Conservation (phyloP, 176 grass and related monocot genomes). For the Lolium rigidum region DNA sequence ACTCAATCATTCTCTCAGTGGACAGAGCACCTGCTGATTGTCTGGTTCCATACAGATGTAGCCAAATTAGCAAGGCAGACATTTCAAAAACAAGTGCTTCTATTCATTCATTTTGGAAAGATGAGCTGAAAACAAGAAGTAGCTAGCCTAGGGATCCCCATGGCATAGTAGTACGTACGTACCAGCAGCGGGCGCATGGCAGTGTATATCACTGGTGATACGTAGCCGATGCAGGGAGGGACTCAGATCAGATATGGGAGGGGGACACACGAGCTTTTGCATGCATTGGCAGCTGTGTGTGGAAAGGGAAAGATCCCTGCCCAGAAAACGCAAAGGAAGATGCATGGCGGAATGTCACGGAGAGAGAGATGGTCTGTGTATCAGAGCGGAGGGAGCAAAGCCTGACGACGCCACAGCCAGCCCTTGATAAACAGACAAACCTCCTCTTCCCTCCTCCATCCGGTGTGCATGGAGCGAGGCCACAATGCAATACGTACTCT, state of each 20-base stretch:
- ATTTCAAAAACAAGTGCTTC: neutral
- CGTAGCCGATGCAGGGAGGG: neutral
- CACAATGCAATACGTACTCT: neutral
- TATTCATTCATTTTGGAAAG: neutral
- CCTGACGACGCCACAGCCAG: slow-evolving; percentile 50
- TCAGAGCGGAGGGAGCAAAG: slow-evolving; percentile 60
- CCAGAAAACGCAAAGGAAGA: slow-evolving; percentile 40
- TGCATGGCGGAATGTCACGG: slow-evolving; percentile 26
- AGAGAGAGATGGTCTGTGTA: slow-evolving; percentile 31
- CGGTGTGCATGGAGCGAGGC: neutral
- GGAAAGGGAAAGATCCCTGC: slow-evolving; percentile 37
- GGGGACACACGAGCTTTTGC: slow-evolving; percentile 27
- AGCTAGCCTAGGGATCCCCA: neutral
- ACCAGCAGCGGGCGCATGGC: neutral
- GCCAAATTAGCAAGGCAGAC: neutral
- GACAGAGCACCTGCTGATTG: neutral
- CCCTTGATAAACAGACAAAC: slow-evolving; percentile 63
- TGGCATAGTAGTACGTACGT: neutral
- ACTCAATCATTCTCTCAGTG: neutral
- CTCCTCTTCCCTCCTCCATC: neutral
- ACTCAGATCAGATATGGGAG: neutral
- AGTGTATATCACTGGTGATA: neutral
- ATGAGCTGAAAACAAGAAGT: neutral
- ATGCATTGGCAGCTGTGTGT: slow-evolving; percentile 35
- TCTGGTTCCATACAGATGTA: neutral